Evolutionary conservation across 2,329 filamentous ascomycete genomes (phyloP), one percentile per base, ranked within the genome.

Genomic region (Teratosphaeria viscida): DNA sequence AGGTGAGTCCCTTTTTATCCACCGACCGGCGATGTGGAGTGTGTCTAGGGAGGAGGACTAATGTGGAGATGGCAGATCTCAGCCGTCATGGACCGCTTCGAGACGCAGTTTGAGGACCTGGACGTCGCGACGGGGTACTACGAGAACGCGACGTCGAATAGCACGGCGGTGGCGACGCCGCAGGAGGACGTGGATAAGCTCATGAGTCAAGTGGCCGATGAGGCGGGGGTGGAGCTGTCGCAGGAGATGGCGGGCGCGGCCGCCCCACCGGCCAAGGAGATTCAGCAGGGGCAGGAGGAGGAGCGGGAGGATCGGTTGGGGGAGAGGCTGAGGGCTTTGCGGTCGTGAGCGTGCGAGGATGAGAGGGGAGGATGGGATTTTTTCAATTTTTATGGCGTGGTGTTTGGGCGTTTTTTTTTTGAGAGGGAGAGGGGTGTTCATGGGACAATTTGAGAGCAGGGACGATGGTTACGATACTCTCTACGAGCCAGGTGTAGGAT

Each of bases 161-260:
- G 87, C 43, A 95, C 90, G 73, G 89, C 75, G 68, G 87, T 78
- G 72, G 89, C 79, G 73, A 92, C 77, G 76, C 89, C 78, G 75
- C 83, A 95, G 72, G 90, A 95, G 66, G 90, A 92, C 66, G 90
- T 95, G 1, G 90, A 95, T 73, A 85, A 90, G 65, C 77, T 95
- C 63, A 87, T 95, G 75, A 87, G 84, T 64, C 88, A 95, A 76
- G 84, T 94, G 52, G 90, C 90, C 63, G 91, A 95, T 73, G 90
- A 95, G 73, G 90, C 89, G 10, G 91, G 91, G 58, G 83, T 96
- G 57, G 88, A 94, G 74, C 79, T 95, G 62, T 85, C 85, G 65
- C 82, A 87, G 71, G 89, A 94, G 75, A 85, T 95, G 74, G 78
- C 79, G 59, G 76, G 76, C 12, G 81, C 86, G 7, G 77, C 82